Evolutionary conservation across 768 basidiomycete species (phyloP).

Genomic region (Dictyophora rubrovolvata): DNA sequence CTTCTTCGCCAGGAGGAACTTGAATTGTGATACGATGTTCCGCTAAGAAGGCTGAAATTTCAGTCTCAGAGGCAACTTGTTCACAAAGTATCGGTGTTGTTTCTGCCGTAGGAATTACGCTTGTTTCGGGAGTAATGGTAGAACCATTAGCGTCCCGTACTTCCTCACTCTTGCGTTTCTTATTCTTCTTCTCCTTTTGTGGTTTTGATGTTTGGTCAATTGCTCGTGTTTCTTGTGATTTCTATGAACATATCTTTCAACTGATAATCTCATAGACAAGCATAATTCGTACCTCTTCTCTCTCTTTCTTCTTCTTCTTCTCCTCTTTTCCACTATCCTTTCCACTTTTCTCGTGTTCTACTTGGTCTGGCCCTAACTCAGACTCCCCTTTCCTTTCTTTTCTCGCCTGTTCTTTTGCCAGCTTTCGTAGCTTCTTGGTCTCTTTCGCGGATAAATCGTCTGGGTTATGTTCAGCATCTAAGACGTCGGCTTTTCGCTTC

Average conservation of each 20-base stretch:
- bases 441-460: slow-evolving; percentile 12
- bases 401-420: slow-evolving; percentile 12
- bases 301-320: slow-evolving; percentile 14
- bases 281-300: background rate
- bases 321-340: slow-evolving; percentile 14
- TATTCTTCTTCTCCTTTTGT: slow-evolving; percentile 25
- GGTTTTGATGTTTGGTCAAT: slow-evolving; percentile 1
- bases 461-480: slow-evolving; percentile 5
- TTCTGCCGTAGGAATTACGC: slow-evolving; percentile 14
- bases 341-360: background rate
- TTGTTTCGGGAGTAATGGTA: slow-evolving; percentile 11
- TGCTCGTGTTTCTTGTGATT: background rate
- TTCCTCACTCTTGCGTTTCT: slow-evolving; percentile 19
- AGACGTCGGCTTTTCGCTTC: slow-evolving; percentile 11
- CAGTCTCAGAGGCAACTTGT: slow-evolving; percentile 17
- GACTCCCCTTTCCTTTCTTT: background rate
- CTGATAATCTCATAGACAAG: background rate
- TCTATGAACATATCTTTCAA: background rate
- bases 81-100: slow-evolving; percentile 14
- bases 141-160: slow-evolving; percentile 11
- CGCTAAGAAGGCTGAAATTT: slow-evolving; percentile 45
- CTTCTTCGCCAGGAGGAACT: slow-evolving; percentile 33
- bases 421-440: slow-evolving; percentile 12
- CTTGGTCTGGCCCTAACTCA: too few relatives aligned
- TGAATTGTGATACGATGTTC: slow-evolving; percentile 70